These are phyloP conservation scores for Stropharia rugosoannulata DNA, from an alignment of 768 basidiomycete genomes.

Conservation along the genomic window DNA sequence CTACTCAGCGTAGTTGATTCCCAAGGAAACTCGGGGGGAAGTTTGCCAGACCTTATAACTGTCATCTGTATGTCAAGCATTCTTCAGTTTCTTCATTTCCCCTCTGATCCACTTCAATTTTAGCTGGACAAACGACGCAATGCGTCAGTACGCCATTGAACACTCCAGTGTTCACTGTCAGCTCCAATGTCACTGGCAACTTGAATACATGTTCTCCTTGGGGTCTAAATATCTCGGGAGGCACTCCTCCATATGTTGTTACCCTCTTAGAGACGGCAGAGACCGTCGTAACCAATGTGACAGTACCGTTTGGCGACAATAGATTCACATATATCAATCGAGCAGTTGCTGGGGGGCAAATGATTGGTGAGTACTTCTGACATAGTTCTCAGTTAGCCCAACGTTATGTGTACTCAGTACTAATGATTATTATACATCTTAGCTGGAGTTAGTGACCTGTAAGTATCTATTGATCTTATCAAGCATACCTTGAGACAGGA, in stretches of 20 bases:
- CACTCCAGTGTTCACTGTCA: conserved; percentile 26
- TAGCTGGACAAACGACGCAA: conserved; percentile 28
- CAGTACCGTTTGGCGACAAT: conserved; percentile 30
- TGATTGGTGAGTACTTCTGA: conserved; percentile 41
- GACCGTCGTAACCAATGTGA: conserved; percentile 35
- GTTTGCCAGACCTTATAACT: conserved; percentile 26
- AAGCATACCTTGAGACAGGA: background rate
- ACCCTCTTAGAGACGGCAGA: conserved; percentile 31
- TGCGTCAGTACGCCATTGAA: conserved; percentile 24
- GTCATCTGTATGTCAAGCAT: conserved; percentile 30
- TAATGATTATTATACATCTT: conserved; percentile 18
- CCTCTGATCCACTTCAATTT: background rate
- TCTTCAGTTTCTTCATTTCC: background rate
- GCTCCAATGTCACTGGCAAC: conserved; percentile 32
- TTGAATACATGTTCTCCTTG: conserved; percentile 40
- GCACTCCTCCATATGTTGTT: conserved; percentile 38
- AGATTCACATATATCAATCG: conserved; percentile 36
- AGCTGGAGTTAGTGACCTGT: conserved; percentile 30
- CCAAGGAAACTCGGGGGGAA: conserved; percentile 34
- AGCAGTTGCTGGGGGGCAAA: conserved; percentile 26
- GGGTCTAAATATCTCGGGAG: conserved; percentile 38
- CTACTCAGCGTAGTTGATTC: conserved; percentile 44
- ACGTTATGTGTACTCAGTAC: conserved; percentile 3
- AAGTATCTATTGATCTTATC: conserved; percentile 20
- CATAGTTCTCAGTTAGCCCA: background rate